Evolutionary conservation across 208 protist species (phyloP).

Genomic region (Trypanosoma platydactyli): DNA sequence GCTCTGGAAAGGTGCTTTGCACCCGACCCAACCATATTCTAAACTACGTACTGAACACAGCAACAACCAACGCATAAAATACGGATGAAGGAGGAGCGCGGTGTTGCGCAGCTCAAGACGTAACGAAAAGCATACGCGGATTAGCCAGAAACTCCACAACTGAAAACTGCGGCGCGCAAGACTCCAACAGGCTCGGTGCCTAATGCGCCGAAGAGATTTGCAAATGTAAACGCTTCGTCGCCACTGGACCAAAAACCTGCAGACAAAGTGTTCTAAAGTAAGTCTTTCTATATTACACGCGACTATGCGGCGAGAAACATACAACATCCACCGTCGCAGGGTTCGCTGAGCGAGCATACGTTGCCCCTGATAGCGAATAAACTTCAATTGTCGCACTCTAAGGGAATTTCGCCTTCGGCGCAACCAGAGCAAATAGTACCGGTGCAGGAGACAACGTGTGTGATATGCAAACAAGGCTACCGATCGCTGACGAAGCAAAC

Average conservation of each 20-base stretch:
- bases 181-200: conserved; percentile 19
- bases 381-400: conserved; percentile 7
- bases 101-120: conserved; percentile 23
- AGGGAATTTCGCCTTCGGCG: neutral
- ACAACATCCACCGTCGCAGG: conserved; percentile 36
- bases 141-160: conserved; percentile 31
- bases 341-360: conserved; percentile 8
- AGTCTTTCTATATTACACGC: conserved; percentile 13
- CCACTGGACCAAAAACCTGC: conserved; percentile 28
- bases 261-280: conserved; percentile 22
- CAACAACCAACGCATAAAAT: conserved; percentile 33
- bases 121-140: conserved; percentile 20
- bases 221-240: conserved; percentile 17
- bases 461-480: neutral
- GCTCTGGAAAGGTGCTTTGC: neutral
- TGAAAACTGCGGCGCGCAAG: conserved; percentile 21
- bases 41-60: conserved; percentile 11
- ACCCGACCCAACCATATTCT: conserved; percentile 15
- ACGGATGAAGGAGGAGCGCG: conserved; percentile 17
- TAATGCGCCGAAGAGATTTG: conserved; percentile 22
- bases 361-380: conserved; percentile 19
- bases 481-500: neutral
- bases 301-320: conserved; percentile 24
- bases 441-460: neutral
- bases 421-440: conserved; percentile 15